Evolutionary conservation across 495 filamentous ascomycete species (phyloP), one percentile per base, ranked within the genome.

Genomic region (Staphylotrichum longicolle): DNA sequence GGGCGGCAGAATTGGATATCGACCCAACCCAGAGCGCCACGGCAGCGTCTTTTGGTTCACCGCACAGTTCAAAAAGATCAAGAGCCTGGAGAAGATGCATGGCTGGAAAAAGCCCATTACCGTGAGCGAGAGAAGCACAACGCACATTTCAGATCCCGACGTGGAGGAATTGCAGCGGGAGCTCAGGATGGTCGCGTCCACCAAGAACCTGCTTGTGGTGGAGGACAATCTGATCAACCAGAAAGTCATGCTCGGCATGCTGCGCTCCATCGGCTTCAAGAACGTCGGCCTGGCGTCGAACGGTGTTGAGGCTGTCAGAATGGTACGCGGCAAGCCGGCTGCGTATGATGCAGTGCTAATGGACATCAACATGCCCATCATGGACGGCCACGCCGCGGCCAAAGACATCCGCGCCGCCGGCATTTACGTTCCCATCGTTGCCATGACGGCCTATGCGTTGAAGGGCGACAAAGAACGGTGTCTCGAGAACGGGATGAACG

Each of bases 221-320:
- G 83, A 86, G 67, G 84, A 86, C 61, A 86, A 86, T 61, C 62
- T 81, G 20, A 83, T 88, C 63, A 88, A 88, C 61, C 84, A 85
- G 54, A 85, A 81, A 46, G 80, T 88, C 53, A 83, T 86, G 81
- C 49, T 85, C 9, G 83, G 85, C 60, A 75, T 85, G 56, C 72
- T 88, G 2, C 75, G 76, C 0, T 75, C 74, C 5, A 68, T 87
- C 7, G 83, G 82, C 1, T 86, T 87, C 62, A 69, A 72, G 32
- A 73, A 79, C 10, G 65, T 85, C 6, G 81, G 83, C 49, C 70
- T 80, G 3, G 85, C 81, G 3, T 75, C 75, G 62, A 78, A 88
- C 68, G 85, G 85, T 2, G 70, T 74, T 8, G 80, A 86, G 66
- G 85, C 85, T 0, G 82, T 86, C 0, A 68, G 74, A 3, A 70